Base-by-base conservation (phyloP, 805 yeast species). In the Zygosaccharomyces siamensis region DNA sequence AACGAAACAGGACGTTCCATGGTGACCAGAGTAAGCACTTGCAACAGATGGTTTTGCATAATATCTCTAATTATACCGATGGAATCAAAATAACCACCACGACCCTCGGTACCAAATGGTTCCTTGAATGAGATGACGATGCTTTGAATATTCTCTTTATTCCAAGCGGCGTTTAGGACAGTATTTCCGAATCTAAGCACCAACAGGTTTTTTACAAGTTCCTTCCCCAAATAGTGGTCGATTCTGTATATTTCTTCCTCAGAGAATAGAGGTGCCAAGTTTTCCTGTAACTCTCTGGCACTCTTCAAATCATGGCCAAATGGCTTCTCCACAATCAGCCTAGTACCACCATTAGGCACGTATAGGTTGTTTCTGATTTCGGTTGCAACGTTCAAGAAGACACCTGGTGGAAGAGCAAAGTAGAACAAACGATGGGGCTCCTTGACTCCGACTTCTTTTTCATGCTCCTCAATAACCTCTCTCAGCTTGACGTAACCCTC, bases 101-200 rank as follows among this genome's bases (percentile, higher is more conserved):
- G 82, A 49, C 99, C 99, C 72, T 93, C 97, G 36, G 99, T 93
- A 48, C 99, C 99, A 61, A 93, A 93, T n/a, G 93, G 88, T 73
- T 93, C 99, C 74, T 93, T 93, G 77, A 93, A 92, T 11, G 92
- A 79, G 58, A 93, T 82, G 74, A 92, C 97, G 53, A 93, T 83
- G 35, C 84, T 79, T 53, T 81, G 76, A 63, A 93, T 81, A 69
- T 79, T 84, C 55, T 86, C 78, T 66, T 76, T 83, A 73, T 86
- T 84, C 97, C 97, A 93, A 48, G 86, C 79, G n/a, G 95, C 88
- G 62, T 79, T 79, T 64, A 93, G 75, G 68, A 92, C 80, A 64
- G 84, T 83, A 72, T 93, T 93, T 58, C 95, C 96, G 63, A 93
- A 93, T 64, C 99, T 81, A 61, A 90, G 74, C 31, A 89, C 89